Conservation (phyloP, 2,329 filamentous ascomycete genomes). For the Trichophyton benhamiae region DNA sequence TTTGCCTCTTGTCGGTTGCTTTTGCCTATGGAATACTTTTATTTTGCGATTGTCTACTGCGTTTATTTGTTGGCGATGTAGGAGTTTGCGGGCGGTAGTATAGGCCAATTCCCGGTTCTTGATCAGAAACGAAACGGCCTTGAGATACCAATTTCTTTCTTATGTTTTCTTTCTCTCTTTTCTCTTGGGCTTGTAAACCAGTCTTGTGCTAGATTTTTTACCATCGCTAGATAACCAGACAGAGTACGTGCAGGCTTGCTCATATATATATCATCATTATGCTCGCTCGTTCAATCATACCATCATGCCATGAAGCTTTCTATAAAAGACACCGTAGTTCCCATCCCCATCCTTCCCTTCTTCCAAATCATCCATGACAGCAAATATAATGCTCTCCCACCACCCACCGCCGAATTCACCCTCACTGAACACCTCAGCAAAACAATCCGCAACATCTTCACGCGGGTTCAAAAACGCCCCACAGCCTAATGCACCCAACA, state of each 20-base stretch:
- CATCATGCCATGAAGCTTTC: constrained; percentile 20
- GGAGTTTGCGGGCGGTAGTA: not conserved
- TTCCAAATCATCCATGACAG: constrained; percentile 37
- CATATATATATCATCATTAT: not conserved
- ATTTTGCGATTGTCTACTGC: not conserved
- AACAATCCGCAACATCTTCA: constrained; percentile 50
- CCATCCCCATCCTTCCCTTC: constrained; percentile 17
- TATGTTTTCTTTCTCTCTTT: not conserved
- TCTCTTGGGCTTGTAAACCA: not conserved
- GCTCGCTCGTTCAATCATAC: constrained; percentile 15
- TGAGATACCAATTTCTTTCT: not conserved
- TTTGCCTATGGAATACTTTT: not conserved
- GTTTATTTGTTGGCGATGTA: not conserved
- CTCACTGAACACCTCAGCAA: constrained; percentile 49
- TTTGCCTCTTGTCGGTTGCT: not conserved
- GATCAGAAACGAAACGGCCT: not conserved
- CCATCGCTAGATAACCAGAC: not conserved
- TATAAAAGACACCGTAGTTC: constrained; percentile 24
- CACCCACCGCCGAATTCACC: constrained; percentile 51
- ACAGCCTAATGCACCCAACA: constrained; percentile 58
- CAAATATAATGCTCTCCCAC: constrained; percentile 55
- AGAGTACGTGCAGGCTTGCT: not conserved
- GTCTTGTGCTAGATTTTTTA: not conserved
- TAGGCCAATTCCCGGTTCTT: not conserved
- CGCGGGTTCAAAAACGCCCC: constrained; percentile 54